A percentile compares a stretch with the other conserved stretches of the same genome.
These are phyloP conservation scores for Micromonas pusilla DNA, from an alignment of 139 green algal species.

Conservation along the genomic window DNA sequence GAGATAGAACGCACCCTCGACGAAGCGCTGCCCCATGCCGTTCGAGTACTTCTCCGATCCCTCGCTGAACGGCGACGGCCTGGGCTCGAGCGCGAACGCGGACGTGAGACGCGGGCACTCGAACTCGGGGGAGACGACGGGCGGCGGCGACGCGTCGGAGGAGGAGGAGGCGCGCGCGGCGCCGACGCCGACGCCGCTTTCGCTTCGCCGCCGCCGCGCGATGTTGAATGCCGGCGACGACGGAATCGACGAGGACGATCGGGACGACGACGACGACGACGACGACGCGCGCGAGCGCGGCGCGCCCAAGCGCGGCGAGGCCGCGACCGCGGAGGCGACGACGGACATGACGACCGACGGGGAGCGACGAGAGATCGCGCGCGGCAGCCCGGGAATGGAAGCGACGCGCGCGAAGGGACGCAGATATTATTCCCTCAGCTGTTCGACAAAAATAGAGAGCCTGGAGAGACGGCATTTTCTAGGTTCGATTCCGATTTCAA, in stretches of 20 bases:
- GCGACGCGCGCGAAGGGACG: not conserved
- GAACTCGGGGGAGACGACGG: not conserved
- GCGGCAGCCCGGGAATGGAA: not conserved
- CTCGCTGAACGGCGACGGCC: not conserved
- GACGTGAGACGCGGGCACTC: not conserved
- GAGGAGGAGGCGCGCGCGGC: too few relatives aligned
- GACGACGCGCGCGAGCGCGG: not conserved
- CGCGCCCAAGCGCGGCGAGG: too few relatives aligned
- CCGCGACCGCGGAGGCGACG: too few relatives aligned
- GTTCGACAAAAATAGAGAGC: too few relatives aligned
- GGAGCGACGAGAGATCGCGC: not conserved
- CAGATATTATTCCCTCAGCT: too few relatives aligned
- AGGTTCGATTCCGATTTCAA: too few relatives aligned
- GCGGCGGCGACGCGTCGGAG: not conserved
- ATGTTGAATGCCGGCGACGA: not conserved
- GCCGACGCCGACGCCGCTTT: not conserved
- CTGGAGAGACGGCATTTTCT: too few relatives aligned
- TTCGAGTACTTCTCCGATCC: not conserved
- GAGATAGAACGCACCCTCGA: too few relatives aligned
- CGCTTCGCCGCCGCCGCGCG: too few relatives aligned
- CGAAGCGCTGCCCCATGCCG: not conserved
- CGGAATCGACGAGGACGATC: not conserved
- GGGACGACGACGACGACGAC: too few relatives aligned
- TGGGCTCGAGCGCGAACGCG: not conserved
- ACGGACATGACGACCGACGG: too few relatives aligned